Evolutionary conservation across 108 stramenopile genomes (phyloP).

Genomic region (Cyclotella atomus): DNA sequence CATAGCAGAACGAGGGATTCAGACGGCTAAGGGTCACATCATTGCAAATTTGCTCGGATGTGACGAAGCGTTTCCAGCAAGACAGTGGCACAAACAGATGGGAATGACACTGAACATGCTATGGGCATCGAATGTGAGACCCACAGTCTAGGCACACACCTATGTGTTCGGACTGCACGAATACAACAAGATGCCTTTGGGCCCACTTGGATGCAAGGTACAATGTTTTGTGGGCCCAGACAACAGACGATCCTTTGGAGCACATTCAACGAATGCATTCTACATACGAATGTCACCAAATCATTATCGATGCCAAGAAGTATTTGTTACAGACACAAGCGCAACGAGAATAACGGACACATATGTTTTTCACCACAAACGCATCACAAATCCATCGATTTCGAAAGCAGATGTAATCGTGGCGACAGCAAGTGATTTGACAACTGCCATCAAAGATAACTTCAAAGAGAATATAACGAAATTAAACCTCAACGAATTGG

Average conservation of each 20-base stretch:
- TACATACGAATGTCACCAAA: conserved; percentile 1
- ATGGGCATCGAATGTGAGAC: conserved; percentile 33
- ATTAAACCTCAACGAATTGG: neutral
- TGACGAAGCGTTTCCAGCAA: conserved; percentile 33
- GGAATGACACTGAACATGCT: conserved; percentile 44
- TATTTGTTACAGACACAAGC: neutral
- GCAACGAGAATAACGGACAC: conserved; percentile 6
- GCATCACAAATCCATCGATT: neutral
- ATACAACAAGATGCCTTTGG: conserved; percentile 53
- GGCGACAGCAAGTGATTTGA: neutral
- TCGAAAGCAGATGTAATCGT: neutral
- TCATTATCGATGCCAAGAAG: conserved; percentile 22
- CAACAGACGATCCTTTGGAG: conserved; percentile 8
- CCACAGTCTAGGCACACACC: conserved; percentile 11
- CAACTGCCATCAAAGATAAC: neutral
- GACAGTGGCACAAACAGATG: conserved; percentile 43
- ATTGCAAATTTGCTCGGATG: conserved; percentile 35
- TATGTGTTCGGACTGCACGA: conserved; percentile 12
- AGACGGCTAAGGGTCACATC: conserved; percentile 51
- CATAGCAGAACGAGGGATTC: conserved; percentile 53
- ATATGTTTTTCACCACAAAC: neutral
- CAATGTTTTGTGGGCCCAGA: conserved; percentile 28
- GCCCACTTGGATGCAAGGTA: conserved; percentile 37
- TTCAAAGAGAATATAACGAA: neutral
- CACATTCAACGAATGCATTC: conserved; percentile 6